Percentiles rank a stretch among this genome's conserved stretches.
These are phyloP conservation scores for Tremellales sp. DNA, from an alignment of 1,284 basidiomycete species.

Conservation along the genomic window DNA sequence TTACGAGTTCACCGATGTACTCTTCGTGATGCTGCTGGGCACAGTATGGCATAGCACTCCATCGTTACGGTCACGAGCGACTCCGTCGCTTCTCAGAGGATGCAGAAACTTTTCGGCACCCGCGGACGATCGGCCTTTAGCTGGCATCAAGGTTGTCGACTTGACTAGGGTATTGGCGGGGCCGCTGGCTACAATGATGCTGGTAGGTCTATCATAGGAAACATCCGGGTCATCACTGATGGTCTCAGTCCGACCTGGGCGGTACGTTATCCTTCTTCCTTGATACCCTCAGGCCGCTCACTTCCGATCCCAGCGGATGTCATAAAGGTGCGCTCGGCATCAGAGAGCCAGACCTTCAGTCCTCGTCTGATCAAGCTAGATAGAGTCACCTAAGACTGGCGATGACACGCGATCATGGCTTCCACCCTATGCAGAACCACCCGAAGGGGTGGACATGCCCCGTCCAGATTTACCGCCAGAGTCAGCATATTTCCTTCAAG, in stretches of 20 bases:
- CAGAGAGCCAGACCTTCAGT: no score
- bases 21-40: no score
- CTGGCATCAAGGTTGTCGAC: constrained; percentile 78
- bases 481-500: constrained; percentile 86
- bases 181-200: constrained; percentile 82
- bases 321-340: constrained; percentile 66
- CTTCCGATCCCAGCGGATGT: constrained; percentile 62
- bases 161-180: constrained; percentile 84
- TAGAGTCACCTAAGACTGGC: constrained; percentile 72
- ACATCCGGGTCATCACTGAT: neutral
- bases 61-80: no score
- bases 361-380: constrained; percentile 46
- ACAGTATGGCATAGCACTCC: no score
- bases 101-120: neutral
- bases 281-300: neutral
- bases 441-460: constrained; percentile 47
- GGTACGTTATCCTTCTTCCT: constrained; percentile 5
- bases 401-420: constrained; percentile 88
- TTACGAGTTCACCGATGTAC: no score
- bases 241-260: constrained; percentile 16
- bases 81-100: no score
- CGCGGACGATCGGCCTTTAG: constrained; percentile 55
- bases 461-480: constrained; percentile 70
- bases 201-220: constrained; percentile 55
- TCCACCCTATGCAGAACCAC: constrained; percentile 68